Evolutionary conservation across 257 asterid genomes (phyloP), one percentile per base, ranked within the genome.

Genomic region (Solanum pinnatisectum): DNA sequence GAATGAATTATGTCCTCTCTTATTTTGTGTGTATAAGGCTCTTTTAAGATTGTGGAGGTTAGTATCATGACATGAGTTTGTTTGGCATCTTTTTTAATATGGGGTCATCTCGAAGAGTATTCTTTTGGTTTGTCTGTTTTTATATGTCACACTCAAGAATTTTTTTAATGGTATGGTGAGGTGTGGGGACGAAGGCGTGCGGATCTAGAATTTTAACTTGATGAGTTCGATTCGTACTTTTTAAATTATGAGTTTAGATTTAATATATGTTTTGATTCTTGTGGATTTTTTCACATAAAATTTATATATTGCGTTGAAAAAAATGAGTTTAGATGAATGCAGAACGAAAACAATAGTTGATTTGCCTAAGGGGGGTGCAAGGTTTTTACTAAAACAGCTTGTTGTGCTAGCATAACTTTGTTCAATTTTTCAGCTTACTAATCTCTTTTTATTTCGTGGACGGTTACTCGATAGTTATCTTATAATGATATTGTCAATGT

Each of bases 61-160:
- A 81, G 89, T 85, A 88, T 20, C 8, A 22, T 87, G 91, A 88
- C 91, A 81, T 83, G 84, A 87, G 86, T 92, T 88, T 88, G 86
- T 52, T 65, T 27, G 35, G 85, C 14, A 81, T 88, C 60, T 70
- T 74, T 85, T 78, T 16, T 88, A 30, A 12, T 87, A 89, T 87
- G 68, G 85, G 90, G 88, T 56, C 56, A 52, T 68, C 85, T 73
- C 73, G 68, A 36, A 84, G 90, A 88, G 44, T 25, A 79, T 42
- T 70, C 52, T 44, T 59, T 63, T 63, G 2, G 67, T 63, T 90
- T 88, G 91, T 90, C 90, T 85, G 36, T 83, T 79, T 13, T 87
- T 77, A 25, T 79, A 30, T 71, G 36, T 59, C 84, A 23, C 35
- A 68, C 85, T 88, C 86, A 56, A n/a, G 63, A 25, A 25, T 14